Percentiles rank a stretch among this genome's conserved stretches.
Evolutionary conservation across 2,329 filamentous ascomycete genomes (phyloP).

Genomic region (Fusarium torulosum): DNA sequence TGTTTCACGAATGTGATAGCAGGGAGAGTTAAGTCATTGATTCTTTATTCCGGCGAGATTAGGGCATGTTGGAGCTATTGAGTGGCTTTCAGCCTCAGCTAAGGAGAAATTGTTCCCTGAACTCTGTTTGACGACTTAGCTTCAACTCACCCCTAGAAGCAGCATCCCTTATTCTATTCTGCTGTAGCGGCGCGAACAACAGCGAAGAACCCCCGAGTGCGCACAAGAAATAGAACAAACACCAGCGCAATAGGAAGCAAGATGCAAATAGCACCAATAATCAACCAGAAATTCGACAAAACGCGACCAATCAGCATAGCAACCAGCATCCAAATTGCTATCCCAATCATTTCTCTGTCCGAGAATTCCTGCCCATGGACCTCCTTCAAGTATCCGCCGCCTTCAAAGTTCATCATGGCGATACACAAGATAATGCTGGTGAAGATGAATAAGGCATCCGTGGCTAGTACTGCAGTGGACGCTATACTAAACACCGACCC

Average conservation of each 20-base stretch:
- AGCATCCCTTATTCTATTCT: background rate
- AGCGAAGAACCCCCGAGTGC: slow-evolving; percentile 34
- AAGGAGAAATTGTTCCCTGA: background rate
- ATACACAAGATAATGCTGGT: slow-evolving; percentile 33
- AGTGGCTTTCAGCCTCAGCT: background rate
- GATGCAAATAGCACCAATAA: background rate
- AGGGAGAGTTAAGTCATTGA: background rate
- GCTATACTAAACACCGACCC: background rate
- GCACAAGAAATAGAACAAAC: slow-evolving; percentile 21
- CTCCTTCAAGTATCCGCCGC: slow-evolving; percentile 26
- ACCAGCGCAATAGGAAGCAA: slow-evolving; percentile 18
- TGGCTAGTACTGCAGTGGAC: slow-evolving; percentile 1
- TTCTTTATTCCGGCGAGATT: background rate
- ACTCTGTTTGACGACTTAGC: background rate
- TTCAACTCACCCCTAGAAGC: background rate
- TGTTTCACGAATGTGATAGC: background rate
- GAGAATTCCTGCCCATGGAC: slow-evolving; percentile 23
- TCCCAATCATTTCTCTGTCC: slow-evolving; percentile 37
- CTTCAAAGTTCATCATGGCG: slow-evolving; percentile 40
- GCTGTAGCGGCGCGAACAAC: slow-evolving; percentile 12
- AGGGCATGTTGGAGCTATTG: background rate
- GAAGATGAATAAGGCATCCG: slow-evolving; percentile 37
- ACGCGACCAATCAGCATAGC: slow-evolving; percentile 31
- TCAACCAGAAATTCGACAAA: slow-evolving; percentile 23
- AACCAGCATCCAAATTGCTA: slow-evolving; percentile 35